Base-by-base conservation (phyloP, 1,284 basidiomycete genomes). In the Puccinia coronata region DNA sequence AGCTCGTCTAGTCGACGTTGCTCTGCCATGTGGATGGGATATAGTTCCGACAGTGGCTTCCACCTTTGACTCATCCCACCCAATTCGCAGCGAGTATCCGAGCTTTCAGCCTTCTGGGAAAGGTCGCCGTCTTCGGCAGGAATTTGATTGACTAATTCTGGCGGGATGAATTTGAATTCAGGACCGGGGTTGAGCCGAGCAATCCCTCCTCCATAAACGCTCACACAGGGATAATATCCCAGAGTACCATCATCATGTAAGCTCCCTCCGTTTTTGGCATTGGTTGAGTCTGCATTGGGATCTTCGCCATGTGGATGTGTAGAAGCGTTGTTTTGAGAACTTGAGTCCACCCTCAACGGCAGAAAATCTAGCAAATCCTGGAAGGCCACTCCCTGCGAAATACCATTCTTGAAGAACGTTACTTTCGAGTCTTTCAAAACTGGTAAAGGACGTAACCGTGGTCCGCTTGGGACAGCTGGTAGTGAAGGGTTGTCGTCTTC, bases 221-320 rank as follows among this genome's bases (percentile, higher is more conserved):
- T 97, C 74, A 97, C 91, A 87, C 97, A 92, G 0, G 96, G 94
- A 85, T 95, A 99, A 87, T 99, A 99, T 0, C 97, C 97, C 8
- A 98, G 87, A 25, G 92, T 92, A 14, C 97, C 97, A 86, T 99
- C 97, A 86, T 99, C 96, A 85, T 94, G 92, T 0, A 90, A 89
- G 83, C 95, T 95, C 86, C 94, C 85, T 16, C 86, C 84, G 51
- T 47, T 81, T 78, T 47, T 81, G 67, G 34, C 73, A 83, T 31
- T 82, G 20, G 72, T 90, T 67, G 72, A 28, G 43, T 72, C 43
- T 63, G 25, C 25, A 81, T 49, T 71, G 6, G 28, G 28, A 34
- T 55, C 70, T 12, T 72, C 49, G 28, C 31, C 49, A 18, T 23
- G 31, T 18, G 34, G 47, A 18, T 72, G n/a, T 4, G 79, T 81